Conservation (phyloP, 2,329 filamentous ascomycete species). For the Plectosphaerella cucumerina region DNA sequence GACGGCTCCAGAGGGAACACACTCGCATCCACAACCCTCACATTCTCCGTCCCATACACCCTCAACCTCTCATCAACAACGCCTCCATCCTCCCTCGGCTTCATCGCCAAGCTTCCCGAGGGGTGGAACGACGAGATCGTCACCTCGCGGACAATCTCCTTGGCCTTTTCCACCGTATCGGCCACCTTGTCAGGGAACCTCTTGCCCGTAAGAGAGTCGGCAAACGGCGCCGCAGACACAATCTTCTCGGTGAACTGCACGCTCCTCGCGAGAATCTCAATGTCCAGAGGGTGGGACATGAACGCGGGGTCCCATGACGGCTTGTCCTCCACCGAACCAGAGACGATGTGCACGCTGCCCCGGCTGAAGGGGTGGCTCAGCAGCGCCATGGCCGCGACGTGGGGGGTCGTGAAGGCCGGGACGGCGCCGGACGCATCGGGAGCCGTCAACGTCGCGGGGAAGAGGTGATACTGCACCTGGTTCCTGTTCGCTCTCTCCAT, state of each 20-base stretch:
- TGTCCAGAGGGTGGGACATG: slow-evolving; percentile 51
- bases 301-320: slow-evolving; percentile 52
- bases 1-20: slow-evolving; percentile 37
- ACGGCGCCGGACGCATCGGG: slow-evolving; percentile 21
- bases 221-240: slow-evolving; percentile 33
- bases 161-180: slow-evolving; percentile 27
- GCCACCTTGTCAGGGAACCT: slow-evolving; percentile 26
- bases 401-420: slow-evolving; percentile 35
- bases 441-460: slow-evolving; percentile 24
- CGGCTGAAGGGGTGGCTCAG: slow-evolving; percentile 59
- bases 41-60: slow-evolving; percentile 37
- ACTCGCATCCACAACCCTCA: slow-evolving; percentile 41
- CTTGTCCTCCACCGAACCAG: slow-evolving; percentile 31
- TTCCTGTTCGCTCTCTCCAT: background rate
- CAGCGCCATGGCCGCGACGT: slow-evolving; percentile 51
- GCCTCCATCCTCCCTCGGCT: slow-evolving; percentile 37
- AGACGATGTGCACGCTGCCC: slow-evolving; percentile 54
- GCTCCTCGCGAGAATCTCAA: slow-evolving; percentile 44
- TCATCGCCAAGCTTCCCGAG: slow-evolving; percentile 44
- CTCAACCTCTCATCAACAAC: slow-evolving; percentile 37
- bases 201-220: slow-evolving; percentile 34
- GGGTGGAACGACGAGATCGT: slow-evolving; percentile 40
- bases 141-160: slow-evolving; percentile 26
- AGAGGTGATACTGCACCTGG: slow-evolving; percentile 27
- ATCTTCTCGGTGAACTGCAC: slow-evolving; percentile 35